A percentile compares a stretch with the other conserved stretches of the same genome.
Conservation (phyloP, 1,284 basidiomycete species). For the Marasmius sp. region DNA sequence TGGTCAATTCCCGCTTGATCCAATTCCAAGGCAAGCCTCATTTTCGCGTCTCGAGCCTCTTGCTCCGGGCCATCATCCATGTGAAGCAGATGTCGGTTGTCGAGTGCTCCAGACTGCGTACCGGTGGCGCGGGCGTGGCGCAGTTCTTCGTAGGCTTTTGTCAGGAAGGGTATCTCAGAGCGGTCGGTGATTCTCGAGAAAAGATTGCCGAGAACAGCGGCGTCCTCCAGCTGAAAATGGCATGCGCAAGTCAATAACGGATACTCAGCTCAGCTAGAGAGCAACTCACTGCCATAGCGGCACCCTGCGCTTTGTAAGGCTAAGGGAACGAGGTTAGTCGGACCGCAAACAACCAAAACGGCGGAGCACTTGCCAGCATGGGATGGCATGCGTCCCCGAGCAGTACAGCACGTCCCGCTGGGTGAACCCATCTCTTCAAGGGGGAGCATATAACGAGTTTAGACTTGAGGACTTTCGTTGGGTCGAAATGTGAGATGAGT, state of each 20-base stretch:
- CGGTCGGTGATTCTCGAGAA: neutral
- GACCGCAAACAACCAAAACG: neutral
- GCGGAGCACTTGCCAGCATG: slow-evolving; percentile 1
- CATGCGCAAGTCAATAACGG: no score
- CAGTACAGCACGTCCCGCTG: neutral
- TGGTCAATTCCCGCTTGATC: no score
- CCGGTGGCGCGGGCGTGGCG: neutral
- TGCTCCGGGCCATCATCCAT: neutral
- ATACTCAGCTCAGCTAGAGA: no score
- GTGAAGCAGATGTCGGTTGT: neutral
- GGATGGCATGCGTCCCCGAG: slow-evolving; percentile 12
- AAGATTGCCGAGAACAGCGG: slow-evolving; percentile 4
- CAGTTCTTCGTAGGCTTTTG: neutral
- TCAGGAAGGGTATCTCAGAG: neutral
- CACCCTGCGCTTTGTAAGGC: slow-evolving; percentile 11
- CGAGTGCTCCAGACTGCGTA: neutral
- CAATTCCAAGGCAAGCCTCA: neutral
- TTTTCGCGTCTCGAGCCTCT: neutral
- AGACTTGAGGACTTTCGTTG: slow-evolving; percentile 41
- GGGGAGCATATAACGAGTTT: slow-evolving; percentile 50
- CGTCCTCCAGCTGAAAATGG: slow-evolving; percentile 1
- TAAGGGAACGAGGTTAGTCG: neutral
- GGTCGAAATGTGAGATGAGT: slow-evolving; percentile 43
- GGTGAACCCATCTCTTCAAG: slow-evolving; percentile 10
- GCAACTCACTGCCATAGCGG: slow-evolving; percentile 9